Conservation (phyloP, 345 rosid species). For the Hevea brasiliensis region DNA sequence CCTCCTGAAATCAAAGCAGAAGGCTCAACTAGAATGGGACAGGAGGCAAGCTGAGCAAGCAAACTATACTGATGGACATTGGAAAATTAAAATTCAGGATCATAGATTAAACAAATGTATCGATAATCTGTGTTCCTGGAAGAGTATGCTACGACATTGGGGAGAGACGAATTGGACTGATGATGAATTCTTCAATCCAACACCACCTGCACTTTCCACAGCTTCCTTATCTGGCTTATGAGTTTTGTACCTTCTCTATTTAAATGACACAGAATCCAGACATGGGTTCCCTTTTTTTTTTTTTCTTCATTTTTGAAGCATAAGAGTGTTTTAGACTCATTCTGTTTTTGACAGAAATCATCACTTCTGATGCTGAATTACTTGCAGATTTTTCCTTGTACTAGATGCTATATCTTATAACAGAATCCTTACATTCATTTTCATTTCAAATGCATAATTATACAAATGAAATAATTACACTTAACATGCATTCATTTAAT, state of each 20-base stretch:
- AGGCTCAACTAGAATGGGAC: constrained; percentile 35
- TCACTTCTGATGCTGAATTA: neutral
- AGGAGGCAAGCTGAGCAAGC: constrained; percentile 31
- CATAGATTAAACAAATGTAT: constrained; percentile 24
- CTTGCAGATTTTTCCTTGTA: neutral
- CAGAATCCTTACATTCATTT: too few species aligned
- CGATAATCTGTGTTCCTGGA: constrained; percentile 35
- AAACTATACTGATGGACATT: constrained; percentile 33
- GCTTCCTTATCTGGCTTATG: constrained; percentile 40
- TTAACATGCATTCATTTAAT: too few species aligned
- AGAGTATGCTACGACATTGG: constrained; percentile 35
- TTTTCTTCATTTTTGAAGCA: neutral
- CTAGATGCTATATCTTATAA: neutral
- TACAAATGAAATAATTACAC: too few species aligned
- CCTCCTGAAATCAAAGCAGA: constrained; percentile 30
- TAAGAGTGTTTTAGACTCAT: constrained; percentile 5
- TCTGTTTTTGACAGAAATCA: neutral
- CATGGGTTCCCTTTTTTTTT: neutral
- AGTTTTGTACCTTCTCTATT: constrained; percentile 6
- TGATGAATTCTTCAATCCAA: constrained; percentile 48
- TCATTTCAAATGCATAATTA: too few species aligned
- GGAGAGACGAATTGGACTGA: constrained; percentile 59
- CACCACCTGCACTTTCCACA: constrained; percentile 71
- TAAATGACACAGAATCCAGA: constrained; percentile 6
- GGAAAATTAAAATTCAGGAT: constrained; percentile 26